Evolutionary conservation across 2,329 filamentous ascomycete species (phyloP).

Genomic region (Cladosporium oxysporum): DNA sequence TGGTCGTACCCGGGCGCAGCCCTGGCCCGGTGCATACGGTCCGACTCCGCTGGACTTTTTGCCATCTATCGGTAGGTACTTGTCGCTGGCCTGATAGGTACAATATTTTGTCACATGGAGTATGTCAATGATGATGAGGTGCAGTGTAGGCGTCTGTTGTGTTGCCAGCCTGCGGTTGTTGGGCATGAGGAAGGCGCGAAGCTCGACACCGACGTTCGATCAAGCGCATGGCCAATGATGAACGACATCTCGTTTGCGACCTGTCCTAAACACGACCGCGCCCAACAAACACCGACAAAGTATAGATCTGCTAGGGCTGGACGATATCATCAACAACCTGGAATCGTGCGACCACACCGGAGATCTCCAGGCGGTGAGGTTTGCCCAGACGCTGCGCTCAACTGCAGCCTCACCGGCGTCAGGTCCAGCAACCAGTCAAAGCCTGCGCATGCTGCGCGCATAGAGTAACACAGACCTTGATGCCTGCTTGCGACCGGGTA

Average conservation of each 20-base stretch:
- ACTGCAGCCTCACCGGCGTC: conserved; percentile 7
- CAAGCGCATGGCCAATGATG: neutral
- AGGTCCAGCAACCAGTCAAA: neutral
- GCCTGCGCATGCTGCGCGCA: neutral
- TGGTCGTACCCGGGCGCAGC: neutral
- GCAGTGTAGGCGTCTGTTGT: neutral
- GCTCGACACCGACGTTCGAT: neutral
- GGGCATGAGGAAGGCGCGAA: conserved; percentile 10
- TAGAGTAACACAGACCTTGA: neutral
- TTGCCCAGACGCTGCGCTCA: neutral
- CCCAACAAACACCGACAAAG: neutral
- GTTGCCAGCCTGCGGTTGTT: neutral
- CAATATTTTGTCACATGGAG: neutral
- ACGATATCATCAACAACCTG: neutral
- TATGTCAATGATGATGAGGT: neutral
- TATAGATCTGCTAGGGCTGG: conserved; percentile 6
- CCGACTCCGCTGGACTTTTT: neutral
- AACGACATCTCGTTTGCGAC: neutral
- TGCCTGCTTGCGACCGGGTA: conserved; percentile 25
- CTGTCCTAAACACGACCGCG: neutral
- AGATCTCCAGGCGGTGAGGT: conserved; percentile 14
- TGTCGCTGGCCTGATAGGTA: neutral
- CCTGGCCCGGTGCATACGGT: conserved; percentile 3
- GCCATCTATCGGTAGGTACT: neutral
- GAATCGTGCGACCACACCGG: conserved; percentile 11